Conservation (phyloP, 139 green algal genomes). For the Penium margaritaceum region DNA sequence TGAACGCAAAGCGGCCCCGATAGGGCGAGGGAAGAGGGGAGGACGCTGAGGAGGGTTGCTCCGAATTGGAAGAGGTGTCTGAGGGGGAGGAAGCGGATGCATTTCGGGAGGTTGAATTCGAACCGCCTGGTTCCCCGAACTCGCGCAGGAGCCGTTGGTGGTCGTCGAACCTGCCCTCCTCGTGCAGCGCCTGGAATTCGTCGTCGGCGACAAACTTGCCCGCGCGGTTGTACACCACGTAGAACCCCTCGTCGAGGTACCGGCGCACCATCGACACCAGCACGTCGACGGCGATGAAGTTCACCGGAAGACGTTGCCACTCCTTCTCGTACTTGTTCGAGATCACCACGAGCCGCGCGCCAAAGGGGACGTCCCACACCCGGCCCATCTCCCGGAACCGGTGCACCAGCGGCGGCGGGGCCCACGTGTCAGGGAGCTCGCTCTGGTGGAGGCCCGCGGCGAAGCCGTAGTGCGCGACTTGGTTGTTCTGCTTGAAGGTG, state of each 20-base stretch:
- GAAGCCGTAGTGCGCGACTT: neutral
- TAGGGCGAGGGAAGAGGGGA: no score
- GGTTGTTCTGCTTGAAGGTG: neutral
- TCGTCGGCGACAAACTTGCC: neutral
- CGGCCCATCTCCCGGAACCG: neutral
- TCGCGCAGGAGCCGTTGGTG: neutral
- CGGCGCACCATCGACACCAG: neutral
- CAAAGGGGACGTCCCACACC: neutral
- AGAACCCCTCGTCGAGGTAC: constrained; percentile 3
- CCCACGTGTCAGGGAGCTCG: constrained; percentile 11
- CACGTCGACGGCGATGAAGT: constrained; percentile 14
- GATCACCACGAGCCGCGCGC: constrained; percentile 9
- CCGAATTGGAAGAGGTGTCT: no score
- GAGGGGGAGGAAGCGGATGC: constrained; percentile 5
- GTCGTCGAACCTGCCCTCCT: neutral
- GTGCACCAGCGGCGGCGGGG: constrained; percentile 3
- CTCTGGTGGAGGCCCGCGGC: constrained; percentile 8
- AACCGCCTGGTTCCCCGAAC: neutral
- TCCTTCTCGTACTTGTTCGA: constrained; percentile 27
- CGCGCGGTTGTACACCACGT: constrained; percentile 34
- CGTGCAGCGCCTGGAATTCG: neutral
- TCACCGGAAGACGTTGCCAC: constrained; percentile 12
- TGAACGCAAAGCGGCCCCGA: no score
- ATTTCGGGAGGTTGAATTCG: neutral
- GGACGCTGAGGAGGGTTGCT: neutral